A percentile compares a stretch with the other conserved stretches of the same genome.
phyloP scores from a whole-genome alignment of 306 rosid genomes.

The Amphicarpaea edgeworthii region DNA sequence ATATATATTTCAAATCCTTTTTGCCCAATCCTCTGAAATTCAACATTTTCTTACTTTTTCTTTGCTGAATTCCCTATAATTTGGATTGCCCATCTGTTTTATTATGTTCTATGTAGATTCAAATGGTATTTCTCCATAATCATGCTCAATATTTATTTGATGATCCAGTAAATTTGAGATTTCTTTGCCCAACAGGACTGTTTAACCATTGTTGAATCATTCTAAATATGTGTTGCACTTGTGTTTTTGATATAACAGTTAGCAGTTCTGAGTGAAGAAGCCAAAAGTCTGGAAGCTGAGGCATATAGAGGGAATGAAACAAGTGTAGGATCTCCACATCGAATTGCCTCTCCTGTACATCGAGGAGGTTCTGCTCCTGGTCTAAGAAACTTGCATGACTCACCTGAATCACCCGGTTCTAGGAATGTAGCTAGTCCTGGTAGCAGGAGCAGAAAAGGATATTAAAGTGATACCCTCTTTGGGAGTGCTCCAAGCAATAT shows the following conservation, averaged over 20 bases:
- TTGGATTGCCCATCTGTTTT: constrained; percentile 28
- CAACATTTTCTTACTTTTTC: not conserved
- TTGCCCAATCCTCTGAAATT: not conserved
- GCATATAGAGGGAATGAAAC: constrained; percentile 60
- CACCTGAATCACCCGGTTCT: constrained; percentile 45
- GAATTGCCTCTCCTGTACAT: constrained; percentile 55
- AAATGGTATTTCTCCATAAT: constrained; percentile 15
- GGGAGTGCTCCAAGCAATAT: constrained; percentile 46
- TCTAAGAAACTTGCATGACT: constrained; percentile 53
- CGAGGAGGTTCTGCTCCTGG: constrained; percentile 66
- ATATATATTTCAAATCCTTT: constrained; percentile 4
- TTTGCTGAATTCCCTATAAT: constrained; percentile 18
- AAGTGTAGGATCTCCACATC: constrained; percentile 70
- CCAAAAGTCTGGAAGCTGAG: constrained; percentile 69
- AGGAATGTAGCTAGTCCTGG: constrained; percentile 62
- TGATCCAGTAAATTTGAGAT: constrained; percentile 7
- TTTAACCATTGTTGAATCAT: constrained; percentile 24
- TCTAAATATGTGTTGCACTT: constrained; percentile 34
- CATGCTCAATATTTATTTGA: constrained; percentile 8
- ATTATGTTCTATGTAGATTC: constrained; percentile 10
- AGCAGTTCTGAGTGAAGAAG: constrained; percentile 69
- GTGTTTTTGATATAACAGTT: constrained; percentile 57
- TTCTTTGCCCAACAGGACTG: constrained; percentile 9
- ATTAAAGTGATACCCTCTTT: constrained; percentile 33
- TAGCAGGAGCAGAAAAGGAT: constrained; percentile 78